A percentile compares a stretch with the other conserved stretches of the same genome.
Conservation (phyloP, 768 basidiomycete species). For the Tricholomella constricta region DNA sequence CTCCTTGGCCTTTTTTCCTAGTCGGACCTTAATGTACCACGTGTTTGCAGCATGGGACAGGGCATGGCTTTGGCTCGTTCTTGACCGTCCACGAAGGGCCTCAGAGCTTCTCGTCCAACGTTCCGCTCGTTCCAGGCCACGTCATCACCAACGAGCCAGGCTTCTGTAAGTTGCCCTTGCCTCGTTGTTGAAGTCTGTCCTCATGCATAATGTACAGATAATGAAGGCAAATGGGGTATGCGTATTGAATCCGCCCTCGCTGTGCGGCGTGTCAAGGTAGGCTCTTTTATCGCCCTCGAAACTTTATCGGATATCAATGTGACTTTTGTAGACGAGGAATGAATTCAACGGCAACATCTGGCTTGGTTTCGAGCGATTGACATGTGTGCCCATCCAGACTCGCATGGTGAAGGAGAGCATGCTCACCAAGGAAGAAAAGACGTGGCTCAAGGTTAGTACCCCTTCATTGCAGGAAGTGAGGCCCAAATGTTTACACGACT, state of each 20-base stretch:
- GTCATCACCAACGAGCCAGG: constrained; percentile 93
- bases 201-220: constrained; percentile 45
- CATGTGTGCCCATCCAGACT: constrained; percentile 92
- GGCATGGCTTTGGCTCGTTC: constrained; percentile 89
- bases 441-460: constrained; percentile 75
- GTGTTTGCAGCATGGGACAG: constrained; percentile 75
- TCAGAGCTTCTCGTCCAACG: constrained; percentile 70
- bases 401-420: constrained; percentile 83
- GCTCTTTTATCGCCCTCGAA: constrained; percentile 7
- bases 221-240: constrained; percentile 83
- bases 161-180: constrained; percentile 15
- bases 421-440: constrained; percentile 82
- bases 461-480: constrained; percentile 1
- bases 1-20: not conserved
- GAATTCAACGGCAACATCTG: constrained; percentile 75
- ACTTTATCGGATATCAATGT: not conserved
- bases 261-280: constrained; percentile 64
- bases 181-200: constrained; percentile 9
- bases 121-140: constrained; percentile 80
- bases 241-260: constrained; percentile 87
- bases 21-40: constrained; percentile 10
- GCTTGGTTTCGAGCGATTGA: constrained; percentile 91
- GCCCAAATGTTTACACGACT: not conserved
- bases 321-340: constrained; percentile 58
- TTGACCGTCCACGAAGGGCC: constrained; percentile 86